Percentiles rank a stretch among this genome's conserved stretches.
These are phyloP conservation scores for Chrysopogon serrulatus DNA, from an alignment of 176 grass and related monocot genomes.

Conservation along the genomic window DNA sequence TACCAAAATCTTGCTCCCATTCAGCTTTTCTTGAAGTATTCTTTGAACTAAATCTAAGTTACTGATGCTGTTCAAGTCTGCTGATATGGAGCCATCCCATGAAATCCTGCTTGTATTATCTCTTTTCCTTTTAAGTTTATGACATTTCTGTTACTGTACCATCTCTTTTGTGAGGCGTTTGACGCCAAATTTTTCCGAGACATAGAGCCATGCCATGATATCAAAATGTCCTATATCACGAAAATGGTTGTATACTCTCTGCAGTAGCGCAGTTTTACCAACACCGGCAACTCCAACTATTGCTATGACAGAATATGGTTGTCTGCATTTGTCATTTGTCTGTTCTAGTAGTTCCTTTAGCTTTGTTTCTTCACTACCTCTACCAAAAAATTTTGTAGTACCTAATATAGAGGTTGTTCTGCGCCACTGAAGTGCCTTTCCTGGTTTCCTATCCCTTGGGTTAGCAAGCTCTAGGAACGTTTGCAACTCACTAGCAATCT, in stretches of 20 bases:
- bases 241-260: constrained; percentile 5
- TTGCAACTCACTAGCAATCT: constrained; percentile 11
- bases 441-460: neutral
- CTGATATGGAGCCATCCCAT: neutral
- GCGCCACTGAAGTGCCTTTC: neutral
- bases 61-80: constrained; percentile 1
- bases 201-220: constrained; percentile 26
- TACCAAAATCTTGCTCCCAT: constrained; percentile 19
- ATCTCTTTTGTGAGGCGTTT: constrained; percentile 32
- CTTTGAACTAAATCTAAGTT: constrained; percentile 25
- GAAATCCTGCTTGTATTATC: neutral
- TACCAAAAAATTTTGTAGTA: neutral
- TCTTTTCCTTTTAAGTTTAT: neutral
- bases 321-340: neutral
- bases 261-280: constrained; percentile 44
- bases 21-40: neutral
- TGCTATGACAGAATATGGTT: constrained; percentile 33
- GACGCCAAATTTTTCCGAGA: constrained; percentile 6
- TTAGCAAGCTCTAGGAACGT: neutral
- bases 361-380: neutral
- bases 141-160: neutral
- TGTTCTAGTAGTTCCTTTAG: neutral
- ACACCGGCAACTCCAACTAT: constrained; percentile 50
- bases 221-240: neutral
- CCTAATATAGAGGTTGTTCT: constrained; percentile 21